phyloP scores from a whole-genome alignment of 2,329 filamentous ascomycete species.

The Fusarium marasasianum region DNA sequence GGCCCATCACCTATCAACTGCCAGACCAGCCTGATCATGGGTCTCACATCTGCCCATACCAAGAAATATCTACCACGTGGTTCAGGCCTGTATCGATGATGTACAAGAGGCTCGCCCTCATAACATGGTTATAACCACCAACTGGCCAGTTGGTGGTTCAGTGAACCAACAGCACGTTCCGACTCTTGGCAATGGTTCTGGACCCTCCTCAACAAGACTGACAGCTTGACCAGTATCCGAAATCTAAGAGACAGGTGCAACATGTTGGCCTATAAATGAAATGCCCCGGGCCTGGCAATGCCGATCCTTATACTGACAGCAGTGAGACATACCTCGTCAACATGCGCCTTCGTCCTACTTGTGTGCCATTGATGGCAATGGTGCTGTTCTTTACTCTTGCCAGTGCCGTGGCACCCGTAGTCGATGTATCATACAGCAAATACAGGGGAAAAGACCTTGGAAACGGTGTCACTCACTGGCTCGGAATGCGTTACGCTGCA shows the following conservation, averaged over 20 bases:
- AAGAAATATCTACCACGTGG: background rate
- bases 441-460: slow-evolving; percentile 66
- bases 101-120: background rate
- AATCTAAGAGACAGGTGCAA: background rate
- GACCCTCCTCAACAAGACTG: background rate
- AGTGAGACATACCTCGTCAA: background rate
- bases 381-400: slow-evolving; percentile 11
- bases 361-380: background rate
- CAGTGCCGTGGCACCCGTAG: slow-evolving; percentile 40
- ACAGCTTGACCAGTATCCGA: background rate
- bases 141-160: background rate
- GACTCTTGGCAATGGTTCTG: background rate
- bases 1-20: background rate
- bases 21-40: background rate
- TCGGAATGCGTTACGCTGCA: slow-evolving; percentile 79
- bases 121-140: background rate
- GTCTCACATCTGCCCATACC: background rate
- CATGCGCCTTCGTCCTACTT: background rate
- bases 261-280: background rate
- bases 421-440: slow-evolving; percentile 72
- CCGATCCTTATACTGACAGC: background rate
- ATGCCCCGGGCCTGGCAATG: background rate
- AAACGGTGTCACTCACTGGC: slow-evolving; percentile 74
- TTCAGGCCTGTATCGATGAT: background rate
- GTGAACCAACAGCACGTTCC: background rate